These are phyloP conservation scores for Exophiala alcalophila DNA, from an alignment of 2,329 filamentous ascomycete species.

Conservation along the genomic window DNA sequence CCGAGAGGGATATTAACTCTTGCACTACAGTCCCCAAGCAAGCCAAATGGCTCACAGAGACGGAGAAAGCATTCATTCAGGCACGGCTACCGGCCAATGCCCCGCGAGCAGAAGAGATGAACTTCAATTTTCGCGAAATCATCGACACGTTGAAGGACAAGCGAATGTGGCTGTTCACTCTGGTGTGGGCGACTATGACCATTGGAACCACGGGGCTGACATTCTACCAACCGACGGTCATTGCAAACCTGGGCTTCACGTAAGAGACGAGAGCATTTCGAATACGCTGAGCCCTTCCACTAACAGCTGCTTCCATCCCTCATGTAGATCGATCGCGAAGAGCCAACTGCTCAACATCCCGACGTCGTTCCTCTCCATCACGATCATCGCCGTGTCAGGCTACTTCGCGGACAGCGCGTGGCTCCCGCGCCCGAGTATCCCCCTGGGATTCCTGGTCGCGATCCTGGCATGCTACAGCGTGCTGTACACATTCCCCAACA, in stretches of 20 bases:
- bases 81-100: constrained; percentile 45
- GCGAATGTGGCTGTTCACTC: constrained; percentile 46
- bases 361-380: constrained; percentile 42
- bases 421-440: constrained; percentile 45
- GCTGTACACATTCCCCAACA: constrained; percentile 46
- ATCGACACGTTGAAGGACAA: constrained; percentile 40
- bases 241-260: constrained; percentile 44
- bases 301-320: too few relatives aligned
- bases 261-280: constrained; percentile 26
- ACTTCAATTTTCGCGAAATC: constrained; percentile 44
- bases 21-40: constrained; percentile 39
- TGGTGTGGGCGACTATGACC: constrained; percentile 49
- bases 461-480: constrained; percentile 49
- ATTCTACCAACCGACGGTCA: constrained; percentile 45
- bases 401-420: constrained; percentile 44
- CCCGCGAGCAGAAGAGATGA: constrained; percentile 40
- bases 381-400: constrained; percentile 45
- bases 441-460: constrained; percentile 43
- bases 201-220: constrained; percentile 45
- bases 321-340: constrained; percentile 42
- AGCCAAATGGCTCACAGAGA: constrained; percentile 47
- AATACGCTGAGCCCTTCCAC: too few relatives aligned
- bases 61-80: constrained; percentile 50
- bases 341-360: constrained; percentile 52
- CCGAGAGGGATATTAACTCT: neutral